Evolutionary conservation across 352 stramenopile species (phyloP), one percentile per base, ranked within the genome.

Genomic region (Saprolegnia parasitica): DNA sequence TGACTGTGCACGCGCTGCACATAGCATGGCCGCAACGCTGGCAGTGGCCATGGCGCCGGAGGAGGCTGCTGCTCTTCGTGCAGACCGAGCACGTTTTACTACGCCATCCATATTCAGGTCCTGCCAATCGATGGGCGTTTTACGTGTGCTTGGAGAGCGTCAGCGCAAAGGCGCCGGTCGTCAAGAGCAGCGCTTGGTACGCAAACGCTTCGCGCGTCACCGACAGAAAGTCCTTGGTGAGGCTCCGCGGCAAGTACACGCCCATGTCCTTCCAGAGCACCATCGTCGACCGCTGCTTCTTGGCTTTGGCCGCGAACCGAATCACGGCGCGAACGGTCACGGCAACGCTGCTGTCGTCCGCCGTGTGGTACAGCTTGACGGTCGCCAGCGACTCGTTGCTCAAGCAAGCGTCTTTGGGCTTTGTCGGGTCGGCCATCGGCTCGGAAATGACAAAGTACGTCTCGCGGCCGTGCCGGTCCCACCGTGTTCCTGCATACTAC

Each of bases 311-410:
- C 20, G 54, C 15, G 23, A 26, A 29, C 20, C 35, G 55, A 39
- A 62, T 35, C 16, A 55, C 37, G 3, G 58, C 58, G 11, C n/a
- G 39, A 39, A 67, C 42, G 5, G 50, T 29, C 13, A 56, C 58
- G 21, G 49, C 58, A 1, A 67, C 58, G n/a, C n/a, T 21, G 40
- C 58, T 6, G n/a, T 55, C 37, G 21, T 21, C 35, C 40, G 16
- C 16, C 6, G n/a, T 40, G 24, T 39, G 58, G 58, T 67, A 67
- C 4, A 67, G 58, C 40, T 67, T 67, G 58, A 67, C 58, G 40
- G 20, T 35, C n/a, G 58, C 52, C 1, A 67, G 37, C 42, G 42
- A n/a, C 42, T 49, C 42, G 3, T n/a, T n/a, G 42, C 42, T 49
- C 42, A 10, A 49, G 42, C 1, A n/a, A 1, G 42, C 42, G 13